Evolutionary conservation across 306 rosid genomes (phyloP).

Genomic region (Vigna unguiculata): DNA sequence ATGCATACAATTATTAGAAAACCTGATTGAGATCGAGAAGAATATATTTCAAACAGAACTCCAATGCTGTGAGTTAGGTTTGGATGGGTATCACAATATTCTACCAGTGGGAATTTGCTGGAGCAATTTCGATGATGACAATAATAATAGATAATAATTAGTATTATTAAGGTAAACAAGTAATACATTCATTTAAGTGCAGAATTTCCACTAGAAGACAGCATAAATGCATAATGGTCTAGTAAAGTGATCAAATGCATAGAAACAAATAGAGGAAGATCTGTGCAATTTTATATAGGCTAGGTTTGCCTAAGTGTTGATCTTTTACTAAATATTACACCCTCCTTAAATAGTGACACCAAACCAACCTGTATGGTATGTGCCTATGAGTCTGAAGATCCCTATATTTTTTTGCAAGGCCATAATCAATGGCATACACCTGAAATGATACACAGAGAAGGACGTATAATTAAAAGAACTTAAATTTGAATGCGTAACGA

Average conservation of each 20-base stretch:
- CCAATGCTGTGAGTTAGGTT: neutral
- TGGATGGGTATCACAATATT: conserved; percentile 19
- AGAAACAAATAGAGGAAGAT: neutral
- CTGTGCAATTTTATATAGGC: neutral
- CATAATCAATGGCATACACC: conserved; percentile 94
- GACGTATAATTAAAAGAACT: conserved; percentile 28
- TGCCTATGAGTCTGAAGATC: conserved; percentile 99
- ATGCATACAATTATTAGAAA: conserved; percentile 7
- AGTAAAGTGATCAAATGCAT: conserved; percentile 26
- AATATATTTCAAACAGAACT: conserved; percentile 24
- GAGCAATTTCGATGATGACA: conserved; percentile 7
- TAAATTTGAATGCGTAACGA: conserved; percentile 18
- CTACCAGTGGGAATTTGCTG: neutral
- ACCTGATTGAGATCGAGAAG: conserved; percentile 1
- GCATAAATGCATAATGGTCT: conserved; percentile 1
- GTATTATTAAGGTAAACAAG: neutral
- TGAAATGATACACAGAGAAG: conserved; percentile 49
- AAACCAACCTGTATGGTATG: conserved; percentile 91
- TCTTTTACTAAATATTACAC: conserved; percentile 26
- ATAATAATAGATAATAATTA: neutral
- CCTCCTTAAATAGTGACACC: conserved; percentile 31
- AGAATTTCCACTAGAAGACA: conserved; percentile 20
- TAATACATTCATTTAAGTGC: conserved; percentile 6
- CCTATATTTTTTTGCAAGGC: conserved; percentile 95
- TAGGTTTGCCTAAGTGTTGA: conserved; percentile 23